These are phyloP conservation scores for Dactylellina cionopaga DNA, from an alignment of 2,329 filamentous ascomycete species.

Conservation along the genomic window DNA sequence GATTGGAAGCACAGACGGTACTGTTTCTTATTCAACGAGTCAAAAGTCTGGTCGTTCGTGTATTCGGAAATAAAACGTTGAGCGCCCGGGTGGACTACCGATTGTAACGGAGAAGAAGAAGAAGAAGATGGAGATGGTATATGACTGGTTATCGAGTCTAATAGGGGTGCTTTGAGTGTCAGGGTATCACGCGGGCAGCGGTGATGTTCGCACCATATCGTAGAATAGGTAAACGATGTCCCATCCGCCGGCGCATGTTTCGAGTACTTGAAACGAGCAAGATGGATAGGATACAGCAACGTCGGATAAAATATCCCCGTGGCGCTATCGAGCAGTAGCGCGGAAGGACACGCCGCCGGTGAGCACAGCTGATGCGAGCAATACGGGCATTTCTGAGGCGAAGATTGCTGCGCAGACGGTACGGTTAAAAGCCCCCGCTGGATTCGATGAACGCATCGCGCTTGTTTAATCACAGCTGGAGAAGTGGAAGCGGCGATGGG, in stretches of 20 bases:
- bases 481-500: conserved; percentile 4
- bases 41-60: background rate
- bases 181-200: conserved; percentile 40
- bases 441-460: conserved; percentile 11
- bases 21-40: conserved; percentile 20
- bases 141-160: background rate
- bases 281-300: conserved; percentile 20
- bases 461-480: background rate
- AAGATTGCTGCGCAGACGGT: background rate
- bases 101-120: background rate
- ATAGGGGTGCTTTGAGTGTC: conserved; percentile 4
- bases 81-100: background rate
- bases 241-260: background rate
- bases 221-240: conserved; percentile 22
- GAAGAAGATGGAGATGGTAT: background rate
- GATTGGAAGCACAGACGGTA: conserved; percentile 28
- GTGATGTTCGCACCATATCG: conserved; percentile 42
- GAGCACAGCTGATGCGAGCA: conserved; percentile 27
- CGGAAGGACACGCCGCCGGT: conserved; percentile 21
- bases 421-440: conserved; percentile 4
- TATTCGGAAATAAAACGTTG: conserved; percentile 21
- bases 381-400: conserved; percentile 35
- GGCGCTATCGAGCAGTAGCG: conserved; percentile 27
- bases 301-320: conserved; percentile 34
- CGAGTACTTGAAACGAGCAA: conserved; percentile 25